Base-by-base conservation (phyloP, 306 rosid species). In the Casuarina equisetifolia region DNA sequence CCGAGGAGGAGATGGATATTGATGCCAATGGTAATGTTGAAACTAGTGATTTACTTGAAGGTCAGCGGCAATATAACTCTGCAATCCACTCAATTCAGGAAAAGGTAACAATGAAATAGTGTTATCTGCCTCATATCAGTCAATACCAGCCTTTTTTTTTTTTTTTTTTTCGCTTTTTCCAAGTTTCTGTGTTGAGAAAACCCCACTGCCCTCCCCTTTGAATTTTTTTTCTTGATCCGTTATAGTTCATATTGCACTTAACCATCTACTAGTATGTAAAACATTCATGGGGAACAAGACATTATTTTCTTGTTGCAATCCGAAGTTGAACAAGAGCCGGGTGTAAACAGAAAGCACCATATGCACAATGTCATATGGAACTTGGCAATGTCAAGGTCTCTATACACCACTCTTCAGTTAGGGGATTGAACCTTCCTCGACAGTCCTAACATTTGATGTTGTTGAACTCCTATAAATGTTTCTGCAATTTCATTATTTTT, bases 71-170 rank as follows among this genome's bases (percentile, higher is more conserved):
- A 76, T 96, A 96, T 87, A 86, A 96, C 88, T 96, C 97, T 50
- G 99, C 97, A 83, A 90, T 96, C 79, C 99, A 96, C 84, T 82
- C 99, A 40, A 93, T 96, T 86, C 97, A 96, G 81, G 99, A 96
- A 85, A 88, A 93, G 94, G 99, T 90, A 82, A 68, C 40, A 13
- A 68, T 42, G 72, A 53, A 54, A 63, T 52, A 6, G 59, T 58
- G 38, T 59, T 66, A 54, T 72, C 35, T 43, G 38, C 59, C 13
- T 48, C 9, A 15, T 61, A 25, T 50, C 72, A 20, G 39, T 50
- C 72, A 20, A 25, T 12, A 11, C 19, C 45, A 35, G 42, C 35
- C 40, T 63, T 57, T 57, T 20, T 19, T 17, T 10, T 55, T 44
- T 44, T 2, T 44, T 7, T 7, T 45, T 45, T 45, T 45, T 7